These are phyloP conservation scores for Cladosporium sp. DNA, from an alignment of 2,329 filamentous ascomycete species.

Conservation along the genomic window DNA sequence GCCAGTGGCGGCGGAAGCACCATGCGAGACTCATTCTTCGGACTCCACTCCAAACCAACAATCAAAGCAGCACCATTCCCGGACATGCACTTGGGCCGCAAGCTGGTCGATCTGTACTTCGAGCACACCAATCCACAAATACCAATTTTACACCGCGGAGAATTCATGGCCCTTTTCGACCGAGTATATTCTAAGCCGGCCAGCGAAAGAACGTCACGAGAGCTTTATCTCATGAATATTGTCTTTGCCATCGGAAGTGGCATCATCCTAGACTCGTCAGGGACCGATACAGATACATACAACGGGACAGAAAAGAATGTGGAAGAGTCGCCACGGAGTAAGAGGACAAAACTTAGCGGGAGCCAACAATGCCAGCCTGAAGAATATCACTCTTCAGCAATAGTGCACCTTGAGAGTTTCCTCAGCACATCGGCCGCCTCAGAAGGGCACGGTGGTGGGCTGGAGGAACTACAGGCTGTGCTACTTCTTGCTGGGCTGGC, in stretches of 20 bases:
- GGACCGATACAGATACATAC: conserved; percentile 31
- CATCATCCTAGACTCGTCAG: conserved; percentile 68
- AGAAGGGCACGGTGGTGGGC: conserved; percentile 73
- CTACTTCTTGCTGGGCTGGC: conserved; percentile 87
- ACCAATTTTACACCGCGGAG: conserved; percentile 79
- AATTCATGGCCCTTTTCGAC: conserved; percentile 87
- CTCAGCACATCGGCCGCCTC: conserved; percentile 60
- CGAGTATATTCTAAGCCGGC: conserved; percentile 69
- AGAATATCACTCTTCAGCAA: conserved; percentile 92
- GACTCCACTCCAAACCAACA: conserved; percentile 84
- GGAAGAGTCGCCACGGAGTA: conserved; percentile 31
- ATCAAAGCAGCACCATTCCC: conserved; percentile 85
- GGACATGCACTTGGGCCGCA: conserved; percentile 65
- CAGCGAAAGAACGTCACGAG: conserved; percentile 65
- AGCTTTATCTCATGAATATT: conserved; percentile 94
- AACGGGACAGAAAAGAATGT: conserved; percentile 23
- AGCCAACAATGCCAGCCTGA: conserved; percentile 68
- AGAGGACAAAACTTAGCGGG: conserved; percentile 49
- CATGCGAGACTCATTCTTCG: conserved; percentile 95
- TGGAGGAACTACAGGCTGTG: conserved; percentile 93
- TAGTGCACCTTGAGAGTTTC: conserved; percentile 84
- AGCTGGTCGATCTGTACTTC: conserved; percentile 80
- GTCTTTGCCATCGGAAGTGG: conserved; percentile 94
- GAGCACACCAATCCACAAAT: conserved; percentile 96
- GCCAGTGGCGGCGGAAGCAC: conserved; percentile 62